Evolutionary conservation across 805 yeast genomes (phyloP).

Genomic region (Debaryomyces prosopidis): DNA sequence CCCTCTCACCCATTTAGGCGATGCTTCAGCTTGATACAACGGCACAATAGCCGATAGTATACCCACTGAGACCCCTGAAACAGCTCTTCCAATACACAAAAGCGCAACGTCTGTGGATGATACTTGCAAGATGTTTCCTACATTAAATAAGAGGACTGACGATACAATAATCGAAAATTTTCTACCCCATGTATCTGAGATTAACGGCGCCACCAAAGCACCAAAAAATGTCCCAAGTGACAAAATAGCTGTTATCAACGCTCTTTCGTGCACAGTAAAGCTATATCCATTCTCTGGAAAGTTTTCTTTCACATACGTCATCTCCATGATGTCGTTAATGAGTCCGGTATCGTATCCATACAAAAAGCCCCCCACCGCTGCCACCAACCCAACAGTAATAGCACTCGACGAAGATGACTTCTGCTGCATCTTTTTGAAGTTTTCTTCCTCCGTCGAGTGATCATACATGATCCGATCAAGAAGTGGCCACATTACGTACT

Average conservation of each 20-base stretch:
- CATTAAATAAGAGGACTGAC: constrained; percentile 60
- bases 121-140: constrained; percentile 74
- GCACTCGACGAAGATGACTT: constrained; percentile 63
- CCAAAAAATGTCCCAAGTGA: constrained; percentile 82
- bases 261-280: constrained; percentile 63
- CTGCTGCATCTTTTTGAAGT: constrained; percentile 38
- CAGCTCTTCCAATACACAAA: constrained; percentile 69
- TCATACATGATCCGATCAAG: constrained; percentile 22
- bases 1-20: constrained; percentile 79
- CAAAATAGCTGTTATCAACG: constrained; percentile 74
- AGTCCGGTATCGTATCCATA: constrained; percentile 91
- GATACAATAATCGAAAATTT: constrained; percentile 62
- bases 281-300: constrained; percentile 50
- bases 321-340: constrained; percentile 75
- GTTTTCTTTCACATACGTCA: constrained; percentile 60
- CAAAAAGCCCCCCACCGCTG: constrained; percentile 88
- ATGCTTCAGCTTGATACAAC: constrained; percentile 74
- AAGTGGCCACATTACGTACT: not conserved
- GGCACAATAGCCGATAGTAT: constrained; percentile 76
- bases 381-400: constrained; percentile 70
- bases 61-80: constrained; percentile 81
- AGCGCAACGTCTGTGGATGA: constrained; percentile 49
- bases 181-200: constrained; percentile 75
- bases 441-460: constrained; percentile 32
- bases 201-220: constrained; percentile 57